These are phyloP conservation scores for Polygonum maritimum DNA, from an alignment of 148 eudicot species.

Conservation along the genomic window DNA sequence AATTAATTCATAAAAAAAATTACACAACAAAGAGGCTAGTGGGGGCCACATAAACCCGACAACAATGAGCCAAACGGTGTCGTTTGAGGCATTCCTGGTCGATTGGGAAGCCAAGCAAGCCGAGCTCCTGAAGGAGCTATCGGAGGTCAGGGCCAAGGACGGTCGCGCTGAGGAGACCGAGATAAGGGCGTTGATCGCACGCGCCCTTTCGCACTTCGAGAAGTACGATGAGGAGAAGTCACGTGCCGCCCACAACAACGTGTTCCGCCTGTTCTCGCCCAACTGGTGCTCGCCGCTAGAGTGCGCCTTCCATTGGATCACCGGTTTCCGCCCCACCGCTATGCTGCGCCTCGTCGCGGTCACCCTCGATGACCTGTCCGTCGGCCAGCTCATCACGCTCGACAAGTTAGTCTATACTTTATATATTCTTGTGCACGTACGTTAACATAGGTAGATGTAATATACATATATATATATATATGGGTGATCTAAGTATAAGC, in stretches of 20 bases:
- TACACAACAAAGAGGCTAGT: not conserved
- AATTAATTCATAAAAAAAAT: no score
- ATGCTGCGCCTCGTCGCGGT: slow-evolving; percentile 19
- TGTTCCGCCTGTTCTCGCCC: slow-evolving; percentile 26
- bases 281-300: slow-evolving; percentile 35
- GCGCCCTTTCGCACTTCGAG: slow-evolving; percentile 26
- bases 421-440: no score
- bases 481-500: no score
- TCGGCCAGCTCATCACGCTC: slow-evolving; percentile 21
- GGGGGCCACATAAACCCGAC: not conserved
- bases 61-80: not conserved
- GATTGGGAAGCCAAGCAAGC: slow-evolving; percentile 28
- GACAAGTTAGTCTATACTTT: not conserved
- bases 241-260: slow-evolving; percentile 22
- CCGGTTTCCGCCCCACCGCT: slow-evolving; percentile 37
- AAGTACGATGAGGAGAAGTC: slow-evolving; percentile 35
- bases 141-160: not conserved
- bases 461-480: no score
- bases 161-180: not conserved
- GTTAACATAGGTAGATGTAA: no score
- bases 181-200: slow-evolving; percentile 15
- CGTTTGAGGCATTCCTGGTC: slow-evolving; percentile 23
- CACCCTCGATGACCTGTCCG: slow-evolving; percentile 25
- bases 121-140: slow-evolving; percentile 20
- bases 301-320: slow-evolving; percentile 35